phyloP scores from a whole-genome alignment of 2,329 filamentous ascomycete species.

The Fusarium pseudonygamai region DNA sequence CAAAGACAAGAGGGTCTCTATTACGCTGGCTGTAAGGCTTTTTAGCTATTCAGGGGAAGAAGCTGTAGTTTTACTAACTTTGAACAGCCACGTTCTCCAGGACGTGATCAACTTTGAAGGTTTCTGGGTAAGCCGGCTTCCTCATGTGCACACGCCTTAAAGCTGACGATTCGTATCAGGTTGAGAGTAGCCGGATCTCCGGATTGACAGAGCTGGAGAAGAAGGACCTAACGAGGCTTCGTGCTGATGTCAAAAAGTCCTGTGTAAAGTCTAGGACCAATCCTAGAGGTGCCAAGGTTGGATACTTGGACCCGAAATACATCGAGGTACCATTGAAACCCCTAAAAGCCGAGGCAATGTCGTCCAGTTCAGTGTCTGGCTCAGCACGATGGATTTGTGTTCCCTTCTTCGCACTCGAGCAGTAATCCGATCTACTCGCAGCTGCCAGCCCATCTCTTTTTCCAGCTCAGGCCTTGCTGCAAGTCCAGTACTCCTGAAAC shows the following conservation, averaged over 20 bases:
- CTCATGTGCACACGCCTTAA: too few species aligned
- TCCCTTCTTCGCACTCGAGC: conserved; percentile 58
- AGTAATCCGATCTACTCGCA: conserved; percentile 52
- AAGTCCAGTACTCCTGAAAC: conserved; percentile 54
- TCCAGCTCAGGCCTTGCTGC: conserved; percentile 55
- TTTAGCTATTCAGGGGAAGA: background rate
- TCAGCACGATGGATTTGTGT: conserved; percentile 55
- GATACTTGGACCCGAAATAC: conserved; percentile 53
- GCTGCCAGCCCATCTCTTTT: conserved; percentile 48
- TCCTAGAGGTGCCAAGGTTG: conserved; percentile 50
- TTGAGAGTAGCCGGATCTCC: conserved; percentile 48
- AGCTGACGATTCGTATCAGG: conserved; percentile 32
- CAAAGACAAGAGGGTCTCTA: conserved; percentile 47
- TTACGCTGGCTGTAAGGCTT: conserved; percentile 54
- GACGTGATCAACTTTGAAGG: conserved; percentile 55
- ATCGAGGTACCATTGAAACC: conserved; percentile 50
- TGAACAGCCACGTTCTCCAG: conserved; percentile 50
- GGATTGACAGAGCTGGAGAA: conserved; percentile 49
- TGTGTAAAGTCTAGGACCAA: conserved; percentile 51
- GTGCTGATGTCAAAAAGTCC: conserved; percentile 50
- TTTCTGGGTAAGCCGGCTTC: conserved; percentile 47
- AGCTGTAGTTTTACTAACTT: conserved; percentile 22
- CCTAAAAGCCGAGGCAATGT: conserved; percentile 29
- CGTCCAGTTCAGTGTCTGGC: conserved; percentile 11
- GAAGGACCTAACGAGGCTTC: conserved; percentile 48